Evolutionary conservation across 2,329 filamentous ascomycete genomes (phyloP).

Genomic region (Ophiostoma ulmi): DNA sequence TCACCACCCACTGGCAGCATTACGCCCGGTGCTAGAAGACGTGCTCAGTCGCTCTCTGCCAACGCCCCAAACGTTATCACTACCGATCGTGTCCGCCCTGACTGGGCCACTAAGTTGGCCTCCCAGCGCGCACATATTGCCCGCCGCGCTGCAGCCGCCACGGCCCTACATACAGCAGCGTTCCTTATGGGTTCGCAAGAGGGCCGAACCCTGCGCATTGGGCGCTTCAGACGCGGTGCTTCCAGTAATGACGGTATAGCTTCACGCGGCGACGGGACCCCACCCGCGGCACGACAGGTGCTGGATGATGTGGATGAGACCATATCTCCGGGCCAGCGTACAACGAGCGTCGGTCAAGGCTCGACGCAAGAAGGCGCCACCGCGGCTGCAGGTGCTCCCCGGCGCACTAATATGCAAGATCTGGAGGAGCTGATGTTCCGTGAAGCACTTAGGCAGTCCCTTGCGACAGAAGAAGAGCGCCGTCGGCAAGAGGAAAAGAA

Average conservation of each 20-base stretch:
- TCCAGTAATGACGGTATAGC: conserved; percentile 32
- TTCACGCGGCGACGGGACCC: conserved; percentile 21
- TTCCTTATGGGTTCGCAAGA: conserved; percentile 66
- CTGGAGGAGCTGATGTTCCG: conserved; percentile 98
- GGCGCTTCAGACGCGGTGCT: conserved; percentile 54
- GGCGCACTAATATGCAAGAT: conserved; percentile 65
- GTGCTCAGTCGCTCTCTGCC: conserved; percentile 65
- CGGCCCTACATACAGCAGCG: conserved; percentile 87
- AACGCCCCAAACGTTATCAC: conserved; percentile 82
- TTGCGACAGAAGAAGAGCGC: conserved; percentile 92
- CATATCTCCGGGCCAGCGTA: conserved; percentile 36
- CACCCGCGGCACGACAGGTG: conserved; percentile 30
- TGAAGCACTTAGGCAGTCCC: conserved; percentile 84
- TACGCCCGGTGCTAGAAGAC: conserved; percentile 33
- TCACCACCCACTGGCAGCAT: conserved; percentile 35
- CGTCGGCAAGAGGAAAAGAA: conserved; percentile 80
- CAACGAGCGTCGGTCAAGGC: conserved; percentile 24
- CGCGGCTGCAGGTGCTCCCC: conserved; percentile 28
- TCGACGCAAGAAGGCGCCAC: conserved; percentile 30
- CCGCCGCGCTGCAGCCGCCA: conserved; percentile 83
- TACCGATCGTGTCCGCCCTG: conserved; percentile 85
- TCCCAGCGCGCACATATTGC: conserved; percentile 80
- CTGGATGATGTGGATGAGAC: conserved; percentile 29
- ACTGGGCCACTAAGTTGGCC: conserved; percentile 87
- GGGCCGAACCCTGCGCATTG: conserved; percentile 41